A percentile compares a stretch with the other conserved stretches of the same genome.
Evolutionary conservation across 306 rosid genomes (phyloP).

Genomic region (Vigna reflexopilosa): DNA sequence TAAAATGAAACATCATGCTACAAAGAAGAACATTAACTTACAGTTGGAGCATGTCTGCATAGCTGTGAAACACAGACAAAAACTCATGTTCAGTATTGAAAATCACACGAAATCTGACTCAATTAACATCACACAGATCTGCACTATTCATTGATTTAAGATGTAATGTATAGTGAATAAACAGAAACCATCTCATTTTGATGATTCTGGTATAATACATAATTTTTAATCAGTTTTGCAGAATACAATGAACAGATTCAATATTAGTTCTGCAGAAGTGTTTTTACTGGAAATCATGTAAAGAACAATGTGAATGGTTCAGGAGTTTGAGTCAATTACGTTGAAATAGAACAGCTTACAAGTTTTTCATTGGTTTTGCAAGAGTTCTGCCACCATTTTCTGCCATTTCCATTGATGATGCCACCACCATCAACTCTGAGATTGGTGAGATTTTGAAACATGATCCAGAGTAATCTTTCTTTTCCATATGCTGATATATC

Average conservation of each 20-base stretch:
- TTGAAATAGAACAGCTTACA: slow-evolving; percentile 47
- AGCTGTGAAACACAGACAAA: slow-evolving; percentile 56
- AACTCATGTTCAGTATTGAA: slow-evolving; percentile 11
- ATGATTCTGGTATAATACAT: neutral
- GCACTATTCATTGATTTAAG: neutral
- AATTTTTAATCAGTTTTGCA: neutral
- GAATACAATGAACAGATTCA: too few species aligned
- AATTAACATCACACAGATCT: neutral
- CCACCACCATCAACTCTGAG: slow-evolving; percentile 74
- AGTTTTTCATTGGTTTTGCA: slow-evolving; percentile 69
- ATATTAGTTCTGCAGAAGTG: too few species aligned
- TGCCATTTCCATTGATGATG: slow-evolving; percentile 79
- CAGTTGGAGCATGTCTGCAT: slow-evolving; percentile 77
- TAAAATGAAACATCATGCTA: neutral
- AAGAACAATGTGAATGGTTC: neutral
- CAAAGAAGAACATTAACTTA: slow-evolving; percentile 49
- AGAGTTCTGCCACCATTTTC: slow-evolving; percentile 83
- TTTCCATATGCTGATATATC: slow-evolving; percentile 50
- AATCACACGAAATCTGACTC: neutral
- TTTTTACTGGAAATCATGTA: too few species aligned
- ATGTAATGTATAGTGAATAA: too few species aligned
- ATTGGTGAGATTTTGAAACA: slow-evolving; percentile 51
- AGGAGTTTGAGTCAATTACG: neutral
- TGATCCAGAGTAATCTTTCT: slow-evolving; percentile 59
- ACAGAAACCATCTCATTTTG: neutral